A percentile compares a stretch with the other conserved stretches of the same genome.
These are phyloP conservation scores for Pelargonium fulgidum DNA, from an alignment of 441 rosid genomes.

Conservation along the genomic window DNA sequence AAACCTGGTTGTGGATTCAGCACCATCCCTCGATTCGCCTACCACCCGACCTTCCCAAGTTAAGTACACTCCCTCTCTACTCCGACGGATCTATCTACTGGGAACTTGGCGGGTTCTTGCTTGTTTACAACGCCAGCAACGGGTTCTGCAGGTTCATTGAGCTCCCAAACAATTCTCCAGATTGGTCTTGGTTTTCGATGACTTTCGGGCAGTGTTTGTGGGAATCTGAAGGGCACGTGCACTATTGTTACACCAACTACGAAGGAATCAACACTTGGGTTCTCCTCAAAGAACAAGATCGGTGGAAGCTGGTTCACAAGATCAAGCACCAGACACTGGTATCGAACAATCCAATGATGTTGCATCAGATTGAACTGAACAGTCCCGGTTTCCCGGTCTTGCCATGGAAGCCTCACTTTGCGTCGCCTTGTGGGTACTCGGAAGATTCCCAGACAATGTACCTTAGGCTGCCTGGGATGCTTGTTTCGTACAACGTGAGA, in stretches of 20 bases:
- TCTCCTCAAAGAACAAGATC: constrained; percentile 17
- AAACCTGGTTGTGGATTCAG: constrained; percentile 18
- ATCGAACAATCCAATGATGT: constrained; percentile 15
- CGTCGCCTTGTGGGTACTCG: constrained; percentile 16
- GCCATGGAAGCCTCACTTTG: constrained; percentile 18
- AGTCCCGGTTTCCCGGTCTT: background rate
- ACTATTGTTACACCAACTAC: constrained; percentile 20
- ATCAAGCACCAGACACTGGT: constrained; percentile 14
- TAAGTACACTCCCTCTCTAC: constrained; percentile 20
- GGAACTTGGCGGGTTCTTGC: constrained; percentile 27
- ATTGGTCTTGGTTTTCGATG: constrained; percentile 20
- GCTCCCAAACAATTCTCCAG: constrained; percentile 22
- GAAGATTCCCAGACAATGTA: constrained; percentile 18
- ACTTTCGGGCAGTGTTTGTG: constrained; percentile 26
- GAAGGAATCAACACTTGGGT: constrained; percentile 27
- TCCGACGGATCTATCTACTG: constrained; percentile 21
- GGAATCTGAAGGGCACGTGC: constrained; percentile 20
- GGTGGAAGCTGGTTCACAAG: constrained; percentile 18
- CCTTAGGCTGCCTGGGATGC: constrained; percentile 20
- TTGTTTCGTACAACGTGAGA: constrained; percentile 16
- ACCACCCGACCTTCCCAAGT: constrained; percentile 22
- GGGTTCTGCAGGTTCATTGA: constrained; percentile 20
- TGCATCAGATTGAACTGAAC: constrained; percentile 1
- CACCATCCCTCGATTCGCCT: constrained; percentile 9
- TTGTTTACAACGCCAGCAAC: constrained; percentile 15